These are phyloP conservation scores for Daedalea quercina DNA, from an alignment of 768 basidiomycete species.

Conservation along the genomic window DNA sequence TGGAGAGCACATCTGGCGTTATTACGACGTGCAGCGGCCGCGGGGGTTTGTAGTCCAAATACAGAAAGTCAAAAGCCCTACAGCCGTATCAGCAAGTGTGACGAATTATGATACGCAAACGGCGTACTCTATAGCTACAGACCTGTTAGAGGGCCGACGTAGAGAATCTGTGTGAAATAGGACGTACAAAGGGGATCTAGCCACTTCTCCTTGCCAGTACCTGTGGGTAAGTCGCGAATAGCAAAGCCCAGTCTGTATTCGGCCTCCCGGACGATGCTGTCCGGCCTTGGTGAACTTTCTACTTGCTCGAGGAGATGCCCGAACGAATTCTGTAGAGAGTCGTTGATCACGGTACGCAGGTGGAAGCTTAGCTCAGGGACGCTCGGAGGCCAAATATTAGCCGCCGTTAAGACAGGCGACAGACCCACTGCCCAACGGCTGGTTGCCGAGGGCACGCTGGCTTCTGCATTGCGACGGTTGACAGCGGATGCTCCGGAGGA, in stretches of 20 bases:
- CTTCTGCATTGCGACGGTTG: neutral
- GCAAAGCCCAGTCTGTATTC: constrained; percentile 80
- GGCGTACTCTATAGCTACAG: constrained; percentile 43
- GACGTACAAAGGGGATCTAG: constrained; percentile 72
- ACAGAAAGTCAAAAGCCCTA: constrained; percentile 85
- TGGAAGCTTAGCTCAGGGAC: constrained; percentile 81
- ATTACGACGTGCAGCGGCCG: constrained; percentile 70
- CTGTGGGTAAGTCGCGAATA: constrained; percentile 63
- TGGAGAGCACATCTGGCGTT: constrained; percentile 63
- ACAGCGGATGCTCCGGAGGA: neutral
- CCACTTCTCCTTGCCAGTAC: constrained; percentile 68
- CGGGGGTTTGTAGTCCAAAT: constrained; percentile 84
- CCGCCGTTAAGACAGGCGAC: constrained; percentile 62
- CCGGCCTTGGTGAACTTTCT: neutral
- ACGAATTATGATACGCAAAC: neutral
- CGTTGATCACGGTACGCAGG: constrained; percentile 78
- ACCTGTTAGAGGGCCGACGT: neutral
- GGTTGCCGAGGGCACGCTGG: neutral
- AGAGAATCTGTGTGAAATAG: neutral
- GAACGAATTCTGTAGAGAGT: constrained; percentile 47
- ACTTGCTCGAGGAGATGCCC: neutral
- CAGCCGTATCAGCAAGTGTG: constrained; percentile 5
- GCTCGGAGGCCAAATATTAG: constrained; percentile 81
- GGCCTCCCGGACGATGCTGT: constrained; percentile 45
- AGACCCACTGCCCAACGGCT: constrained; percentile 43